Evolutionary conservation across 345 rosid species (phyloP), one percentile per base, ranked within the genome.

Genomic region (Eutrema japonicum): DNA sequence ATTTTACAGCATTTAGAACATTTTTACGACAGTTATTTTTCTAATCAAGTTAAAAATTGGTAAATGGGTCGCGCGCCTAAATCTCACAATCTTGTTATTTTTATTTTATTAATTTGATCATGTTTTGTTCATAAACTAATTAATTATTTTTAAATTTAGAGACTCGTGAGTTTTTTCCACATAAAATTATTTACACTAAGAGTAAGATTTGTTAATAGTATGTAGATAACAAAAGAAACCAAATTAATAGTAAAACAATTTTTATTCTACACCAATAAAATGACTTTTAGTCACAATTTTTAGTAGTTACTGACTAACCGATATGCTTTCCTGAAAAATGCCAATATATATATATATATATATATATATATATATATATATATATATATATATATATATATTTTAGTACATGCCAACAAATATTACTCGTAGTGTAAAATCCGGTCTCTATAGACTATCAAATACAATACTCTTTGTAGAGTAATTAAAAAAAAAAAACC

Each of bases 371-470:
- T 22, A 22, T 22, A 22, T 22, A 22, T 22, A 22, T 22, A 22
- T 18, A 18, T 18, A 18, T 18, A 18, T 18, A 18, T 18, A 18
- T 18, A 18, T 18, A 18, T 18, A 0, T 18, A 0, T 18, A 0
- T 18, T 18, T 18, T 18, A 18, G 18, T 18, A 53, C 61, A 29
- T 53, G 41, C 41, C 41, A 67, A 41, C 14, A 53, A 29, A 27
- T 52, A 8, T 40, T 22, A 51, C 29, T 12, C 8, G 18, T 22
- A 13, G 38, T 13, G 27, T 30, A 14, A 29, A 42, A 68, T 1
- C 52, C 36, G 33, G 10, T 67, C 71, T 51, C 30, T 7, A 47
- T n/a, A n/a, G n/a, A n/a, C n/a, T n/a, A n/a, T 57, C 67, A 56
- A 29, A 60, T 22, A 59, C 48, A 58, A 6, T 10, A 58, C 10